Percentiles rank a stretch among this genome's conserved stretches.
Conservation (phyloP, 177 flowering plant genomes). For the Vitis hybrid region DNA sequence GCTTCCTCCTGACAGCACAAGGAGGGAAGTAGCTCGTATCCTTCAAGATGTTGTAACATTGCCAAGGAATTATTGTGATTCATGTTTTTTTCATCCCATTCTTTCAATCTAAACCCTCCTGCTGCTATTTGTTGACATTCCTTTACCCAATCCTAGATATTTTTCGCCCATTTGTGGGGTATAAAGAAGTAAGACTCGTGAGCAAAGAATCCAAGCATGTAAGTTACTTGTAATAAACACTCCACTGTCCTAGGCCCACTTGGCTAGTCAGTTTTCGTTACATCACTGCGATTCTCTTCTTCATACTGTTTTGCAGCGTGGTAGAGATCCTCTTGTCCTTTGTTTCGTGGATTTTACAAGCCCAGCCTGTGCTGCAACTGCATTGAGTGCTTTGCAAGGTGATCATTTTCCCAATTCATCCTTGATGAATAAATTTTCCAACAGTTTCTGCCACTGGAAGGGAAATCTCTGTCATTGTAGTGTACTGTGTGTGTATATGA, state of each 20-base stretch:
- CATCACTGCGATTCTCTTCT: neutral
- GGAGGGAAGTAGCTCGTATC: slow-evolving; percentile 80
- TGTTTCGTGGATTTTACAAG: slow-evolving; percentile 65
- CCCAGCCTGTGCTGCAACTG: slow-evolving; percentile 67
- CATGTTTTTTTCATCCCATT: neutral
- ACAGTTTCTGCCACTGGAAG: too few species aligned
- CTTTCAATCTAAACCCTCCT: neutral
- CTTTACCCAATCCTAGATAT: slow-evolving; percentile 44
- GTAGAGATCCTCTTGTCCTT: slow-evolving; percentile 59
- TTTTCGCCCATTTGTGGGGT: slow-evolving; percentile 75
- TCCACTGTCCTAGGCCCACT: neutral
- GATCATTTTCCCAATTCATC: neutral
- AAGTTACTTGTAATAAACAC: slow-evolving; percentile 16
- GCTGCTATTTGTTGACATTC: slow-evolving; percentile 4
- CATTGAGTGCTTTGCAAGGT: slow-evolving; percentile 67
- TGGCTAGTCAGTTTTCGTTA: neutral
- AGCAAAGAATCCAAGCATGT: slow-evolving; percentile 60
- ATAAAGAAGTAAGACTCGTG: slow-evolving; percentile 64
- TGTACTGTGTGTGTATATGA: too few species aligned
- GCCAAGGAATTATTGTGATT: neutral
- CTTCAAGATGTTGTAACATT: slow-evolving; percentile 19
- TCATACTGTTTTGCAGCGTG: slow-evolving; percentile 31
- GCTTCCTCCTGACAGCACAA: slow-evolving; percentile 52
- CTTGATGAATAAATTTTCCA: too few species aligned
- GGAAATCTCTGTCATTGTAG: too few species aligned